Evolutionary conservation across 176 grass and related monocot genomes (phyloP), one percentile per base, ranked within the genome.

Genomic region (Cymbopogon citratus): DNA sequence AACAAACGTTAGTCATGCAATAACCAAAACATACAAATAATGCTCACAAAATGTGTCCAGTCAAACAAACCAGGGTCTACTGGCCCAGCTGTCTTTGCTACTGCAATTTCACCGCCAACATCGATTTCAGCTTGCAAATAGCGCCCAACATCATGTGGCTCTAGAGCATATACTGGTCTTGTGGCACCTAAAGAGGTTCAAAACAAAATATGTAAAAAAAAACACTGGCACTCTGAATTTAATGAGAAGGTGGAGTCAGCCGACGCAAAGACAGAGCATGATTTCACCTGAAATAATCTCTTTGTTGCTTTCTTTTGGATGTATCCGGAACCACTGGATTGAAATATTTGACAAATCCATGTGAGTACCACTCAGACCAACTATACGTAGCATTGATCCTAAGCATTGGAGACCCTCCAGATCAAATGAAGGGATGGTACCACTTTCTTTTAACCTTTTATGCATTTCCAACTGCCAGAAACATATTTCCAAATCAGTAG

Each of bases 281-380:
- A 45, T 25, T 59, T 16, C 87, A 97, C 94, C 94, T 89, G 94
- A 91, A 91, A 97, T 97, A 27, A 90, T 82, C 85, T 97, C 94
- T 80, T 88, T 97, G 69, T 89, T 97, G 84, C 48, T 88, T 78
- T 73, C 94, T 75, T 84, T 87, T 61, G 93, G 85, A 40, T 88
- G 88, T 84, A 97, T 78, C 56, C 93, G 86, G 63, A 92, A 97
- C 93, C 93, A 97, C 31, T 93, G 90, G 54, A 93, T 86, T 74
- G 88, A 87, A 83, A 67, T 89, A 51, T 89, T 91, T 29, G 88
- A 86, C 12, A 96, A 82, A 82, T 93, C 90, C 63, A 82, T 87
- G 48, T 74, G 35, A 67, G 54, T 67, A 73, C 75, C 71, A 49
- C 27, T 71, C 28, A 69, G 76, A 69, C 66, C 63, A 83, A 92